Percentiles rank a stretch among this genome's conserved stretches.
These are phyloP conservation scores for Protomyces arabidopsidicola DNA, from an alignment of 1,139 yeast genomes.

Conservation along the genomic window DNA sequence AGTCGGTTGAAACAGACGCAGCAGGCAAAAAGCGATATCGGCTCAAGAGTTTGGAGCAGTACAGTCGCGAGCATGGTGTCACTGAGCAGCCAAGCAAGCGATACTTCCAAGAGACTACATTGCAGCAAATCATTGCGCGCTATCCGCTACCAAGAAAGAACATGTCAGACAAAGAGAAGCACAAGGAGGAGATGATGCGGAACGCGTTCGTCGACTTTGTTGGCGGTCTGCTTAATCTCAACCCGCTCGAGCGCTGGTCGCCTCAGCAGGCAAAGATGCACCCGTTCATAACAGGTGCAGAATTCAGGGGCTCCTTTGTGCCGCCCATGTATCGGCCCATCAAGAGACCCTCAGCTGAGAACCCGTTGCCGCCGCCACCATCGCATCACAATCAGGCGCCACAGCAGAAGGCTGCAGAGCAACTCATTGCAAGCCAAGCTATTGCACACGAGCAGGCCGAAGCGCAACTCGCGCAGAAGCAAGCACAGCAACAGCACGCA, in stretches of 20 bases:
- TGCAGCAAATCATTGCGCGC: constrained; percentile 70
- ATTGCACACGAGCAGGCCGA: constrained; percentile 24
- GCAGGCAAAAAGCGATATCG: constrained; percentile 44
- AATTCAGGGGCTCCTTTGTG: constrained; percentile 38
- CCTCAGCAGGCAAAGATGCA: constrained; percentile 93
- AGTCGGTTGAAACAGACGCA: constrained; percentile 39
- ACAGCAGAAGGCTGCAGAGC: constrained; percentile 24
- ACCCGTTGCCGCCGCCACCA: constrained; percentile 25
- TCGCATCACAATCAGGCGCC: constrained; percentile 26
- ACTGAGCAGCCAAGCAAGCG: constrained; percentile 77
- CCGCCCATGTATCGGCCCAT: constrained; percentile 33
- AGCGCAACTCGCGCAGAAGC: constrained; percentile 10
- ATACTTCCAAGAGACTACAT: constrained; percentile 69
- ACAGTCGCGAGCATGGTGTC: constrained; percentile 51
- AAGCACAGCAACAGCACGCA: constrained; percentile 14
- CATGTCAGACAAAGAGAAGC: constrained; percentile 50
- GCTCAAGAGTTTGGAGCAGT: constrained; percentile 57
- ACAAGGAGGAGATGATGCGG: constrained; percentile 32
- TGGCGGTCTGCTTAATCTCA: constrained; percentile 68
- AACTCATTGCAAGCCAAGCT: constrained; percentile 22
- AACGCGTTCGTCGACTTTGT: constrained; percentile 73
- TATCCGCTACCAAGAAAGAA: constrained; percentile 60
- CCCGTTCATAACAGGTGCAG: constrained; percentile 65
- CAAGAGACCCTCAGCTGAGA: constrained; percentile 14
- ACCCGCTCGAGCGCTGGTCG: constrained; percentile 92